Evolutionary conservation across 23 red algal species (phyloP), one percentile per base, ranked within the genome.

Genomic region (Gracilaria domingensis): DNA sequence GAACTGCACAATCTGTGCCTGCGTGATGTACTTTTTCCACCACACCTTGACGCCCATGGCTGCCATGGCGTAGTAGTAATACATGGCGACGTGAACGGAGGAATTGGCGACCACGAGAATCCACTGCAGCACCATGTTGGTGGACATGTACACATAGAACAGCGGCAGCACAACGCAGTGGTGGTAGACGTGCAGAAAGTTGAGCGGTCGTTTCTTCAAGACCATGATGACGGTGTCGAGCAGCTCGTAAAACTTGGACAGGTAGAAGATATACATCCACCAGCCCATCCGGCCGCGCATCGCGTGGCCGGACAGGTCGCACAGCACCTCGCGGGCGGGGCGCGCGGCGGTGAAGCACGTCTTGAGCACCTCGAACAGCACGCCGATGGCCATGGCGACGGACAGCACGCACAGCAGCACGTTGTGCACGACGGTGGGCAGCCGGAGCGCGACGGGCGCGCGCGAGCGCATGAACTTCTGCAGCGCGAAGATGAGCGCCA

Each of bases 21-120:
- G 72, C 6, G 97, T 99, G 30, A 99, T 94, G 82, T 99, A 95
- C 38, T 95, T 95, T 51, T 99, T 99, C 97, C 97, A 99, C 97
- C 97, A 99, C 26, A 99, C 94, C 60, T 81, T 94, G 26, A 84
- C 64, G 20, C 95, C 94, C 38, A 98, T 57, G 18, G 93, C 89
- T 21, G 97, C 66, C 83, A 95, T 84, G 23, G 92, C 91, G 49
- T 96, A 99, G 88, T 99, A 99, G 76, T 95, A 96, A 79, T 99
- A 99, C 97, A 99, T 99, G 87, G 91, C 83, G 29, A 99, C 97
- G 53, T 99, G 97, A 56, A 99, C 97, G 6, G 93, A 87, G 5
- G 94, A 99, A 74, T 98, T 99, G 8, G 93, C 94, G 26, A 96
- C 90, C 18, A 96, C 92, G 21, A 99, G 71, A 84, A 99, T 95